Conservation (phyloP, 78 protist genomes). For the Planoprotostelium fungivorum region DNA sequence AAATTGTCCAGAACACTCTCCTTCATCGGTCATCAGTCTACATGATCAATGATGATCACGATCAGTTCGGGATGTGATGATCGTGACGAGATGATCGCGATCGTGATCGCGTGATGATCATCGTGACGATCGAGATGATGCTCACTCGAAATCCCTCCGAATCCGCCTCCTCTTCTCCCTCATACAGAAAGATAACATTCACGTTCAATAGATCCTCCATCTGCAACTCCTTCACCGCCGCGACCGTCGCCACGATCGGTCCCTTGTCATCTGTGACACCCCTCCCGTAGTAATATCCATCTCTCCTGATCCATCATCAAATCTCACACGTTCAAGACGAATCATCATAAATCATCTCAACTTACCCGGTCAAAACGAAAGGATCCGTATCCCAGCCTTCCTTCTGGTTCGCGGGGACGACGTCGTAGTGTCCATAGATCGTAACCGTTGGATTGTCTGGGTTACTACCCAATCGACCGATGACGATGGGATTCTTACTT, state of each 20-base stretch:
- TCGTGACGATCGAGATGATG: no score
- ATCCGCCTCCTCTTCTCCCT: slow-evolving; percentile 33
- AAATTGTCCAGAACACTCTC: not conserved
- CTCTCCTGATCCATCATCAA: not conserved
- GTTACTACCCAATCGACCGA: slow-evolving; percentile 14
- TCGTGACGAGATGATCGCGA: no score
- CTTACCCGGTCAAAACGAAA: not conserved
- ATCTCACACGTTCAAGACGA: not conserved
- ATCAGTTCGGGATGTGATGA: no score
- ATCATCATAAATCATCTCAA: no score
- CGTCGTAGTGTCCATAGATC: slow-evolving; percentile 58
- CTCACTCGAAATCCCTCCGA: not conserved
- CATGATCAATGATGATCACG: slow-evolving; percentile 6
- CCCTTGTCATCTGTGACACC: slow-evolving; percentile 59
- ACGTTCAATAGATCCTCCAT: not conserved
- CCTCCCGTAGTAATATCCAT: slow-evolving; percentile 50
- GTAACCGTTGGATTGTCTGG: slow-evolving; percentile 18
- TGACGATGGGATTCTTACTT: not conserved
- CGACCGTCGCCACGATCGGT: slow-evolving; percentile 23
- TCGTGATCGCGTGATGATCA: no score
- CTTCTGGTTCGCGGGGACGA: slow-evolving; percentile 16
- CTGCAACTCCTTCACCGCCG: slow-evolving; percentile 13
- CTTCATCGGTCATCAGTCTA: not conserved
- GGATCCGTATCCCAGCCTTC: slow-evolving; percentile 37
- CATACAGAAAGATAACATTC: slow-evolving; percentile 10